Evolutionary conservation across 1,284 basidiomycete species (phyloP).

Genomic region (Fomitopsis pinicola): DNA sequence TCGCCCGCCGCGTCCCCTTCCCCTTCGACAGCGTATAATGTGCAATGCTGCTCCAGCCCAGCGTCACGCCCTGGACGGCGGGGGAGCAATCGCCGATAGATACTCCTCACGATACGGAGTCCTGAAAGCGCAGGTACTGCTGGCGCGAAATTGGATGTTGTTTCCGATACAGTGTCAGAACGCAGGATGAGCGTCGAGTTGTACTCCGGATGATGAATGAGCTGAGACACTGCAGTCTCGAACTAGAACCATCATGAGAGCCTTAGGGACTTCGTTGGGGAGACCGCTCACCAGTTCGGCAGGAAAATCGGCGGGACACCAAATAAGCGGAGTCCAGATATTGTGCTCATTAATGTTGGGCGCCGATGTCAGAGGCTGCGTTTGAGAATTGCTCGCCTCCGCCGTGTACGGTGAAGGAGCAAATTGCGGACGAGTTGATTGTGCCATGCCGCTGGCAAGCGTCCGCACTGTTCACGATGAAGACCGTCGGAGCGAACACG

Average conservation of each 20-base stretch:
- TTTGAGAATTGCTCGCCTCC: neutral
- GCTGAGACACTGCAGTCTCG: conserved; percentile 54
- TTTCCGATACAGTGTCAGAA: conserved; percentile 58
- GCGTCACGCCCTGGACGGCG: conserved; percentile 68
- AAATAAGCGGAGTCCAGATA: conserved; percentile 35
- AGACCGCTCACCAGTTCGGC: conserved; percentile 33
- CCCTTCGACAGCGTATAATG: conserved; percentile 42
- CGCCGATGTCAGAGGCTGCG: neutral
- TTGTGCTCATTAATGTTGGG: neutral
- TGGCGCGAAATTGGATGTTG: conserved; percentile 29
- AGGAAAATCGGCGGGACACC: conserved; percentile 39
- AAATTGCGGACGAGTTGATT: conserved; percentile 3
- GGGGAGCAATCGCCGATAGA: conserved; percentile 64
- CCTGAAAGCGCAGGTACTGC: conserved; percentile 38
- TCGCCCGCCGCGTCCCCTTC: conserved; percentile 11
- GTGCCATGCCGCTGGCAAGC: neutral
- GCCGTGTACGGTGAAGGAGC: conserved; percentile 9
- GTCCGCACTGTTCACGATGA: neutral
- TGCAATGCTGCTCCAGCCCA: conserved; percentile 71
- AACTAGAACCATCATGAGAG: conserved; percentile 44
- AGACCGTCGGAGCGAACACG: neutral
- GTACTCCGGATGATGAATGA: conserved; percentile 78
- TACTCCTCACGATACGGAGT: conserved; percentile 37
- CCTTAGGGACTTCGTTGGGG: neutral
- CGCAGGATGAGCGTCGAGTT: conserved; percentile 80